These are phyloP conservation scores for Microbotryum violaceum DNA, from an alignment of 1,284 basidiomycete species.

Conservation along the genomic window DNA sequence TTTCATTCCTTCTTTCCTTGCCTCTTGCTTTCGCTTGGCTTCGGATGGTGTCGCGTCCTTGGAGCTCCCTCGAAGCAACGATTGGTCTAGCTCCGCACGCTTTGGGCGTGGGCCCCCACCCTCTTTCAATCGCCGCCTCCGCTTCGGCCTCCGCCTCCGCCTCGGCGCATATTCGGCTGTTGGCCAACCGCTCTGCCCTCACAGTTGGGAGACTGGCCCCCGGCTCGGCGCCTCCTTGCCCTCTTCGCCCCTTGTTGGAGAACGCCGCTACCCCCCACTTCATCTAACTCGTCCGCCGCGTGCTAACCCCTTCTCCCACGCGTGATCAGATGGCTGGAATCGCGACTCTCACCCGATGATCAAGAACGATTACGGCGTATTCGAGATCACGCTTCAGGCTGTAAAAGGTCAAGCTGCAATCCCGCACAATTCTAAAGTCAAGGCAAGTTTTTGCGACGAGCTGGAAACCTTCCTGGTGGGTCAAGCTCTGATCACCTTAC, in stretches of 20 bases:
- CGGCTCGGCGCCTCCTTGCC: too few relatives aligned
- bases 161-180: too few relatives aligned
- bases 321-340: constrained; percentile 69
- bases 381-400: constrained; percentile 76
- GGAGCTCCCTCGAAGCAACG: too few relatives aligned
- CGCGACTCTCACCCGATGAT: constrained; percentile 75
- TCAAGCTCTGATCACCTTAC: not conserved
- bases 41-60: too few relatives aligned
- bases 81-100: too few relatives aligned
- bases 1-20: constrained; percentile 5
- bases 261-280: too few relatives aligned
- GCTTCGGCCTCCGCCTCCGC: too few relatives aligned
- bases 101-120: too few relatives aligned
- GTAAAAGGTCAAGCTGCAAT: constrained; percentile 68
- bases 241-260: too few relatives aligned
- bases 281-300: not conserved
- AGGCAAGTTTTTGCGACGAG: constrained; percentile 43
- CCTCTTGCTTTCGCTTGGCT: not conserved
- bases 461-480: not conserved
- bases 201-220: too few relatives aligned
- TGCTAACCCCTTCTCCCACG: not conserved
- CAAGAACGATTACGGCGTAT: constrained; percentile 83
- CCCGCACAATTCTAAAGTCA: constrained; percentile 77
- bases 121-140: too few relatives aligned
- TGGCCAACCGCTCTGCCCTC: too few relatives aligned